Conservation (phyloP, 148 eudicot genomes). For the Mesembryanthemum crystallinum region DNA sequence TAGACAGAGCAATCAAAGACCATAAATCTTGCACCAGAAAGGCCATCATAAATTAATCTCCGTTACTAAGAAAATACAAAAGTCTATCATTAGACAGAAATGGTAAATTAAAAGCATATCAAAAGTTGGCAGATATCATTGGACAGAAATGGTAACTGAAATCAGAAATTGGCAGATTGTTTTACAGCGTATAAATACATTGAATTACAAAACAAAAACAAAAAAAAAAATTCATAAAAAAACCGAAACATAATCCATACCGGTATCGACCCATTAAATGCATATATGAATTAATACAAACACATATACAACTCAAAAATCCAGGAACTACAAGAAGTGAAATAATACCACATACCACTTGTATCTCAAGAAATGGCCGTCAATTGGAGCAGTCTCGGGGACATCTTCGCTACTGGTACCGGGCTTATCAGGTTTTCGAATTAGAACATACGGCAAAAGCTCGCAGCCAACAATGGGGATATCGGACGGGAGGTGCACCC, state of each 20-base stretch:
- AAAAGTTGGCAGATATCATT: too few species aligned
- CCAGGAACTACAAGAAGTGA: not conserved
- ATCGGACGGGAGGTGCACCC: conserved; percentile 95
- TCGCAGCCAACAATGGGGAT: conserved; percentile 97
- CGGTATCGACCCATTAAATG: not conserved
- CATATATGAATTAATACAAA: not conserved
- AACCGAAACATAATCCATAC: too few species aligned
- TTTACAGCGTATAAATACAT: not conserved
- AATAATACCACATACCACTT: conserved; percentile 47
- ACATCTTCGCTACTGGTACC: conserved; percentile 69
- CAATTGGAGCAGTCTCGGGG: conserved; percentile 64
- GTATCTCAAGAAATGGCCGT: conserved; percentile 85
- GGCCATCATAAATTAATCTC: too few species aligned
- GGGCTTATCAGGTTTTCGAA: conserved; percentile 65
- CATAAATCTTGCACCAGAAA: too few species aligned
- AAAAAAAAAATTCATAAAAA: not conserved
- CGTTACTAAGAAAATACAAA: not conserved
- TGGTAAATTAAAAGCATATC: not conserved
- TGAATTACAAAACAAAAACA: not conserved
- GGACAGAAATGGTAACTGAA: not conserved
- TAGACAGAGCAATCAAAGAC: too few species aligned
- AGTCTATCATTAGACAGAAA: not conserved
- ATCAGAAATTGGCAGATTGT: not conserved
- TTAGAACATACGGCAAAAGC: conserved; percentile 80
- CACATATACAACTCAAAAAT: not conserved